Conservation (phyloP, 352 stramenopile species). For the Globisporangium parvum region DNA sequence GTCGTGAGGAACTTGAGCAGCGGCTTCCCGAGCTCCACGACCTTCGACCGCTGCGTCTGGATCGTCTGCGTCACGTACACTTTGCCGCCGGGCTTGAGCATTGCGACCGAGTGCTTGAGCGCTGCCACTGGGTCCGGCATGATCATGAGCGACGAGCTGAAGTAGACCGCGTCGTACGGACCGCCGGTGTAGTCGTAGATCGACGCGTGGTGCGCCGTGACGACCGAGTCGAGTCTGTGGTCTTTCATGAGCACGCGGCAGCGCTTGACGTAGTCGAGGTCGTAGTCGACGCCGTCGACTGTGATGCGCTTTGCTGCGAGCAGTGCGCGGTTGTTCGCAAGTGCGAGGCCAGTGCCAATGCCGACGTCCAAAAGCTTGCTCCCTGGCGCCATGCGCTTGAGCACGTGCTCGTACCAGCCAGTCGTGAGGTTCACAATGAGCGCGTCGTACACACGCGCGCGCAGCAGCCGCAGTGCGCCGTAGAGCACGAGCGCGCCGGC, state of each 20-base stretch:
- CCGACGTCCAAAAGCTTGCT: slow-evolving; percentile 85
- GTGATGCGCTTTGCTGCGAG: slow-evolving; percentile 61
- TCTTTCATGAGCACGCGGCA: slow-evolving; percentile 46
- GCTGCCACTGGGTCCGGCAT: slow-evolving; percentile 86
- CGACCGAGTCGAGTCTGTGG: slow-evolving; percentile 29
- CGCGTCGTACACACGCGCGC: slow-evolving; percentile 83
- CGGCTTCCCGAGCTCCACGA: slow-evolving; percentile 79
- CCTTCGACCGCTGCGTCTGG: slow-evolving; percentile 64
- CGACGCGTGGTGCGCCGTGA: slow-evolving; percentile 69
- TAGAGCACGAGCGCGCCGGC: slow-evolving; percentile 36
- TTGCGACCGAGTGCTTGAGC: slow-evolving; percentile 51
- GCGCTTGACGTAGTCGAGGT: slow-evolving; percentile 76
- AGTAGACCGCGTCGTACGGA: slow-evolving; percentile 88
- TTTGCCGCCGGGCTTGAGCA: slow-evolving; percentile 53
- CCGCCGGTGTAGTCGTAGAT: slow-evolving; percentile 72
- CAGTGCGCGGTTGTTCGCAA: slow-evolving; percentile 58
- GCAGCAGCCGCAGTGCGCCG: slow-evolving; percentile 40
- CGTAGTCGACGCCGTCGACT: slow-evolving; percentile 89
- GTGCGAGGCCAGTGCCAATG: slow-evolving; percentile 79
- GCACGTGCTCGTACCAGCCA: slow-evolving; percentile 85
- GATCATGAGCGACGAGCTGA: slow-evolving; percentile 90
- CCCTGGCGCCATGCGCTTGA: slow-evolving; percentile 43
- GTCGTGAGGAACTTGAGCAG: slow-evolving; percentile 75
- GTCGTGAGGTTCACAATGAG: slow-evolving; percentile 86
- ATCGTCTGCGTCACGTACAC: slow-evolving; percentile 90